phyloP scores from a whole-genome alignment of 805 yeast genomes.

The Lachancea thermotolerans region DNA sequence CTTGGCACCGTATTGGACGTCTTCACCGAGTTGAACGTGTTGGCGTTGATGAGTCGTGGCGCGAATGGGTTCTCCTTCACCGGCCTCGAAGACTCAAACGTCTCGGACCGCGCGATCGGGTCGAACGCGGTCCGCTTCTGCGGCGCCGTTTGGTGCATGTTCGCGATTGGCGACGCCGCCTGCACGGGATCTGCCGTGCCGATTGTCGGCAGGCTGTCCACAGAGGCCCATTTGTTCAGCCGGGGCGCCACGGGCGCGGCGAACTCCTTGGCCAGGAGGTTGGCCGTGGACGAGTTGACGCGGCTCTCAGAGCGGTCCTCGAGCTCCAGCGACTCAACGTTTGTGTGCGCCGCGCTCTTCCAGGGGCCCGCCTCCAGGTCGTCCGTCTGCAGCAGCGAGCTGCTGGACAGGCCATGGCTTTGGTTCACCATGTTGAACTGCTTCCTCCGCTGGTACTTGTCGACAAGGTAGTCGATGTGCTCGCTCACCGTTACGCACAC shows the following conservation, averaged over 20 bases:
- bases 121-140: not conserved
- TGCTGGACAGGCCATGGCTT: not conserved
- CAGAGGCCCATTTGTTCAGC: not conserved
- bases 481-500: slow-evolving; percentile 55
- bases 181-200: not conserved
- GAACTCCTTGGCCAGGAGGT: not conserved
- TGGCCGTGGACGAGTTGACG: slow-evolving; percentile 4
- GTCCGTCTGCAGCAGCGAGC: not conserved
- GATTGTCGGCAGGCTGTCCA: not conserved
- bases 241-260: not conserved
- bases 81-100: slow-evolving; percentile 1
- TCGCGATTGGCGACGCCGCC: not conserved
- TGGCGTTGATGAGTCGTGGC: not conserved
- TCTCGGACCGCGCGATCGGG: not conserved
- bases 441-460: slow-evolving; percentile 14
- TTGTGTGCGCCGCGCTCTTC: not conserved
- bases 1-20: not conserved
- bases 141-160: not conserved
- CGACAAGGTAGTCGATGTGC: slow-evolving; percentile 42
- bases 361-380: slow-evolving; percentile 1
- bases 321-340: not conserved
- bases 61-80: not conserved
- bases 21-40: not conserved
- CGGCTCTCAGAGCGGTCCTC: not conserved
- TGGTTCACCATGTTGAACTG: not conserved